Percentiles rank a stretch among this genome's conserved stretches.
These are phyloP conservation scores for Phaeosphaeriaceae sp. DNA, from an alignment of 2,329 filamentous ascomycete genomes.

Conservation along the genomic window DNA sequence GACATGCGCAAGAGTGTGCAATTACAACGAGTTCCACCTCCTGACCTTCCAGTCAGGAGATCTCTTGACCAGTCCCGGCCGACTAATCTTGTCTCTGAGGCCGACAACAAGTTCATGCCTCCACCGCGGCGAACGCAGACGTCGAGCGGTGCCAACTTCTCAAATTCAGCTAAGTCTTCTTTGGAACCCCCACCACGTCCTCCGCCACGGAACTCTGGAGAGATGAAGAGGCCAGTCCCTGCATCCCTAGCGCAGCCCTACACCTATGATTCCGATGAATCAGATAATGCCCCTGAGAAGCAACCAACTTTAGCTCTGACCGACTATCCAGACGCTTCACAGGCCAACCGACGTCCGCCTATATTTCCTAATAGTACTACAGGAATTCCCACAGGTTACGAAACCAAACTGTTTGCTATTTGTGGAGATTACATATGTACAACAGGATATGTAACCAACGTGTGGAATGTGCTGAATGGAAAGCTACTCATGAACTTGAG, in stretches of 20 bases:
- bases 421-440: conserved; percentile 89
- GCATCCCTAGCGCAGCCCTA: conserved; percentile 33
- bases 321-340: conserved; percentile 83
- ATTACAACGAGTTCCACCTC: conserved; percentile 35
- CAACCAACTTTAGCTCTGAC: conserved; percentile 61
- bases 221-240: conserved; percentile 36
- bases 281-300: conserved; percentile 49
- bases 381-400: conserved; percentile 84
- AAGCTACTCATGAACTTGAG: conserved; percentile 80
- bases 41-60: conserved; percentile 43
- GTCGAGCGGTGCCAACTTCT: conserved; percentile 13
- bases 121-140: conserved; percentile 46
- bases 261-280: conserved; percentile 59
- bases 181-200: conserved; percentile 43
- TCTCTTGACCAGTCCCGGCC: conserved; percentile 46
- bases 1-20: conserved; percentile 45
- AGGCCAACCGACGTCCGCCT: conserved; percentile 83
- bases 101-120: conserved; percentile 37
- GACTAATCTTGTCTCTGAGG: conserved; percentile 27
- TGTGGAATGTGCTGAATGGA: conserved; percentile 85
- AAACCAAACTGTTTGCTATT: conserved; percentile 83
- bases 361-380: conserved; percentile 72
- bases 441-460: conserved; percentile 82
- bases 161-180: conserved; percentile 21
- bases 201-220: conserved; percentile 43